Evolutionary conservation across 2,329 filamentous ascomycete genomes (phyloP).

Genomic region (Lecanicillium sp.): DNA sequence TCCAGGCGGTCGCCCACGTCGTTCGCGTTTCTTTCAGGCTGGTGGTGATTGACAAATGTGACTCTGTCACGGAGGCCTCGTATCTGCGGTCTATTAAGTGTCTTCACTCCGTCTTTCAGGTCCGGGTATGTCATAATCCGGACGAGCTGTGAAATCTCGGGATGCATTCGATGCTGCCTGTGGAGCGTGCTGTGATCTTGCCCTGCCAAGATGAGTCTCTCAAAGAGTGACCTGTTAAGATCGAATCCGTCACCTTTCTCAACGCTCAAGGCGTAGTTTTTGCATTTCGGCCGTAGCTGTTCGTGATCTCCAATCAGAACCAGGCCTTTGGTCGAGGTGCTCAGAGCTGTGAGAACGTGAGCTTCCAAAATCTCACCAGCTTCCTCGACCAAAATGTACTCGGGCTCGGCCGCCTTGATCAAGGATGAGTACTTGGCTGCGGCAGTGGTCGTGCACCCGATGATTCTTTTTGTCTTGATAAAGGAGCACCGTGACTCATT

Average conservation of each 20-base stretch:
- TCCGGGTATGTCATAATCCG: conserved; percentile 55
- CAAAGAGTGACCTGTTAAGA: conserved; percentile 63
- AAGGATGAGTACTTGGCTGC: conserved; percentile 56
- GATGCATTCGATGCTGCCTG: conserved; percentile 63
- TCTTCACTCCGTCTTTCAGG: conserved; percentile 49
- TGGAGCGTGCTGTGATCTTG: conserved; percentile 48
- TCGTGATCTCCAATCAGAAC: conserved; percentile 69
- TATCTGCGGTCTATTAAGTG: conserved; percentile 38
- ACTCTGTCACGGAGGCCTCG: conserved; percentile 55
- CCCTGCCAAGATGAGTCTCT: conserved; percentile 54
- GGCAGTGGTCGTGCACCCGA: conserved; percentile 66
- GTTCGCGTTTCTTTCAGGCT: conserved; percentile 43
- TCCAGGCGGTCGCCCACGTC: conserved; percentile 45
- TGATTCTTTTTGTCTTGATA: conserved; percentile 51
- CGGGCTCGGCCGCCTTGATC: conserved; percentile 48
- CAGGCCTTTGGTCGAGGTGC: conserved; percentile 51
- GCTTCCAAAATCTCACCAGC: conserved; percentile 67
- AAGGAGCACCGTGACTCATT: conserved; percentile 35
- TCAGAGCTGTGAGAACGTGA: conserved; percentile 55
- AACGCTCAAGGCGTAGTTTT: conserved; percentile 53
- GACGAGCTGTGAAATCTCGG: conserved; percentile 58
- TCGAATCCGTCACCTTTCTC: conserved; percentile 62
- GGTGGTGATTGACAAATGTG: conserved; percentile 59
- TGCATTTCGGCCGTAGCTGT: conserved; percentile 63
- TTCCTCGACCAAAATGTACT: conserved; percentile 63